Evolutionary conservation across 768 basidiomycete species (phyloP), one percentile per base, ranked within the genome.

Genomic region (Mycena sanguinolenta): DNA sequence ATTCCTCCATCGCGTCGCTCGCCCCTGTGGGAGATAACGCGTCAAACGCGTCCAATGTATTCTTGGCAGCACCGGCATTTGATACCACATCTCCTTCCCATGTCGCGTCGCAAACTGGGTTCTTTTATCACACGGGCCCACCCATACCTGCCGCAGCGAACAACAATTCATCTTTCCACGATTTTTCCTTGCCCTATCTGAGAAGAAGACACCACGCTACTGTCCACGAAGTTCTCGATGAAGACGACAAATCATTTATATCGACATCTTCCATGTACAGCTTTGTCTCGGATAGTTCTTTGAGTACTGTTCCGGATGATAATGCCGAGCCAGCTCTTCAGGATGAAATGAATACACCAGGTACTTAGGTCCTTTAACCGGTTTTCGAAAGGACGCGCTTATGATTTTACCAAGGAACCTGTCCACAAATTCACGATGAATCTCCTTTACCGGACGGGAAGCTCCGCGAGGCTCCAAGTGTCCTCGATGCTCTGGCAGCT

Each of bases 211-310:
- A 10, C 32, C 32, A 10, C 16, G 53, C 34, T n/a, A n/a, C 53
- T 10, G 38, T 63, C 10, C 32, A 64, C 16, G 54, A 55, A 30
- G 63, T 57, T 6, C 53, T 23, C 12, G 63, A 65, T 58, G 54
- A 65, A 14, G 63, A 65, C 23, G 50, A 65, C 17, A 46, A n/a
- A n/a, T n/a, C n/a, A n/a, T 57, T 25, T 65, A 54, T 16, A 9
- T 55, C 27, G 4, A 32, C 4, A 12, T 4, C 39, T 4, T 16
- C 19, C 14, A 42, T 42, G 13, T 19, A 42, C 14, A 19, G 39
- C 32, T 34, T 34, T 10, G 39, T 1, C 13, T 13, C 39, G 12
- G 39, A 42, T 19, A 42, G 19, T 19, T 42, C 39, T 3, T 14
- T 42, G 39, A 19, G 19, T 10, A 34, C 32, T 10, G 32, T 34